These are phyloP conservation scores for Pseudogymnoascus sp. DNA, from an alignment of 2,329 filamentous ascomycete genomes.

Conservation along the genomic window DNA sequence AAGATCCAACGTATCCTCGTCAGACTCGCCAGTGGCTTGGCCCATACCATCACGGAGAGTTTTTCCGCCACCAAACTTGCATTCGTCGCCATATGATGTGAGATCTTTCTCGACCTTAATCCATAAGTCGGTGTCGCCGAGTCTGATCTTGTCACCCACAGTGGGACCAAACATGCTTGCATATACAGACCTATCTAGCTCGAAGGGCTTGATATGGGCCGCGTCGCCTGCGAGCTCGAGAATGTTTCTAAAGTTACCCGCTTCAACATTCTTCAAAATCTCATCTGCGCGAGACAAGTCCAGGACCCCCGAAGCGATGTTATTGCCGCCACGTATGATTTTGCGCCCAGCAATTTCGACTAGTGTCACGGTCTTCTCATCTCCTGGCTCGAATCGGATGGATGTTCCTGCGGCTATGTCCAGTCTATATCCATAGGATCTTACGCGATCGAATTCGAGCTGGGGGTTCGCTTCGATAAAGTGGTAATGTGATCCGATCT, in stretches of 20 bases:
- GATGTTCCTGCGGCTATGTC: conserved; percentile 90
- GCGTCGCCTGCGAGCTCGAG: conserved; percentile 52
- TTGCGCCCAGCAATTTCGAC: conserved; percentile 80
- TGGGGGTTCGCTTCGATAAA: conserved; percentile 92
- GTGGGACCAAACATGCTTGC: conserved; percentile 89
- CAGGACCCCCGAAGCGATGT: conserved; percentile 64
- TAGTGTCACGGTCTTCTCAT: conserved; percentile 79
- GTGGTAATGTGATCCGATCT: conserved; percentile 88
- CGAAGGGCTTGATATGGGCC: conserved; percentile 50
- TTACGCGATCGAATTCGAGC: conserved; percentile 76
- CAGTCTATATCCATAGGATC: conserved; percentile 75
- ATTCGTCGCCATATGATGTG: conserved; percentile 84
- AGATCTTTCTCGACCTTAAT: conserved; percentile 80
- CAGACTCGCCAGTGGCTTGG: conserved; percentile 69
- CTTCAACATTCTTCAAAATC: conserved; percentile 59
- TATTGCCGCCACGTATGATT: conserved; percentile 78
- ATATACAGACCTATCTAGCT: conserved; percentile 73
- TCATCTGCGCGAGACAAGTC: conserved; percentile 54
- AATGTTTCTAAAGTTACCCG: conserved; percentile 69
- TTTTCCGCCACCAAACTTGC: conserved; percentile 91
- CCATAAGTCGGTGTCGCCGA: conserved; percentile 84
- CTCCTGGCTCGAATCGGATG: conserved; percentile 87
- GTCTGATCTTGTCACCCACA: conserved; percentile 71
- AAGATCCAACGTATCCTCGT: conserved; percentile 68
- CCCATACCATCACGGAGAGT: conserved; percentile 93